Percentiles rank a stretch among this genome's conserved stretches.
phyloP scores from a whole-genome alignment of 2,329 filamentous ascomycete genomes.

The Sarocladium kiliense region DNA sequence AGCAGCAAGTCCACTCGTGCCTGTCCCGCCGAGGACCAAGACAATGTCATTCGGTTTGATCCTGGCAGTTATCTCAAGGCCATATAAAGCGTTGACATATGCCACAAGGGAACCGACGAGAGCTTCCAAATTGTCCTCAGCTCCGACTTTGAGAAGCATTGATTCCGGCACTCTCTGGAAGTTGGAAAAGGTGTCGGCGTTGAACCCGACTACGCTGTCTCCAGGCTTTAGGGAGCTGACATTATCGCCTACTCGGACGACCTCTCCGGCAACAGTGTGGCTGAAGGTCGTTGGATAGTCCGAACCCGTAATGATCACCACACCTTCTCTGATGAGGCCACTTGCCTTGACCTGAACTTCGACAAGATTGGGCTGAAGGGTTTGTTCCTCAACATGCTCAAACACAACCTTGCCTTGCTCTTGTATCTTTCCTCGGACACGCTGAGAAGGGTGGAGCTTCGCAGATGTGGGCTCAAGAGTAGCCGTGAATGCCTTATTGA shows the following conservation, averaged over 20 bases:
- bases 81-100: constrained; percentile 16
- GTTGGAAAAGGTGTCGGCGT: constrained; percentile 16
- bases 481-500: constrained; percentile 16
- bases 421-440: constrained; percentile 15
- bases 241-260: constrained; percentile 15
- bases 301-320: constrained; percentile 17
- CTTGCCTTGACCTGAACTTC: too few relatives aligned
- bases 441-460: constrained; percentile 12
- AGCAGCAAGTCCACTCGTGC: constrained; percentile 16
- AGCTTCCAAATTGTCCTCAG: constrained; percentile 13
- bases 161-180: constrained; percentile 14
- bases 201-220: constrained; percentile 20
- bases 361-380: too few relatives aligned
- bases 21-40: constrained; percentile 16
- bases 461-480: constrained; percentile 11
- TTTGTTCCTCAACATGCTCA: constrained; percentile 12
- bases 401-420: constrained; percentile 15
- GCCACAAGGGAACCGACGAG: constrained; percentile 13
- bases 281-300: constrained; percentile 19
- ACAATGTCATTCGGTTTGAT: constrained; percentile 16
- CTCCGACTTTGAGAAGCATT: constrained; percentile 15
- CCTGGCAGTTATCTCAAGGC: constrained; percentile 16
- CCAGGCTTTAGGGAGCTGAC: constrained; percentile 15
- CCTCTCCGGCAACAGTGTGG: constrained; percentile 12
- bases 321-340: too few relatives aligned